A percentile compares a stretch with the other conserved stretches of the same genome.
Conservation (phyloP, 495 filamentous ascomycete species). For the Penicillium egyptiacum region DNA sequence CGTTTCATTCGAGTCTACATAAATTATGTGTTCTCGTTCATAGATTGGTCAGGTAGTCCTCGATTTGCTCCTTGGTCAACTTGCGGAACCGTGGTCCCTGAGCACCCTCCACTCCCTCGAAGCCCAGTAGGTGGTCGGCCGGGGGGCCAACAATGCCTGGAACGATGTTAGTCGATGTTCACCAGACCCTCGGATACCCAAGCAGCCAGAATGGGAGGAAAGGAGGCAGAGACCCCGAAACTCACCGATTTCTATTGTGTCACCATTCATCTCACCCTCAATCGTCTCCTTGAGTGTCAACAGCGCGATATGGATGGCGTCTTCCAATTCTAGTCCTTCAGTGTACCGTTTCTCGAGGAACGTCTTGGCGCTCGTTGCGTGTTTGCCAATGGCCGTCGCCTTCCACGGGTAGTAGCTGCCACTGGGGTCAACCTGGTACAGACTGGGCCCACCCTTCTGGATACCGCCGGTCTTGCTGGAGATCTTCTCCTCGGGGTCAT, state of each 20-base stretch:
- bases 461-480: constrained; percentile 88
- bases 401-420: constrained; percentile 99
- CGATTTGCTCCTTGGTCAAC: constrained; percentile 94
- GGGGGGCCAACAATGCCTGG: constrained; percentile 92
- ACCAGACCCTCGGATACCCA: not conserved
- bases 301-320: constrained; percentile 97
- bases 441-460: constrained; percentile 89
- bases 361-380: constrained; percentile 95
- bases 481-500: constrained; percentile 60
- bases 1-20: constrained; percentile 29
- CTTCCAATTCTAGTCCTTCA: constrained; percentile 94
- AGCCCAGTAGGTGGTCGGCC: constrained; percentile 87
- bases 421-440: constrained; percentile 97
- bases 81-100: constrained; percentile 93
- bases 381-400: constrained; percentile 98
- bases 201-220: not conserved
- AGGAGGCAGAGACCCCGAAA: constrained; percentile 1
- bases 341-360: constrained; percentile 99
- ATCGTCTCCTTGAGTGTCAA: constrained; percentile 98
- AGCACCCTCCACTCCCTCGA: constrained; percentile 87
- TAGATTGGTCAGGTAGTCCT: constrained; percentile 98
- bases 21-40: constrained; percentile 36
- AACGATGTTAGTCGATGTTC: constrained; percentile 9
- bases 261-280: constrained; percentile 98
- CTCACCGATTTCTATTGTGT: constrained; percentile 97